A percentile compares a stretch with the other conserved stretches of the same genome.
Conservation (phyloP, 805 yeast genomes). For the Kluyveromyces starmeri region DNA sequence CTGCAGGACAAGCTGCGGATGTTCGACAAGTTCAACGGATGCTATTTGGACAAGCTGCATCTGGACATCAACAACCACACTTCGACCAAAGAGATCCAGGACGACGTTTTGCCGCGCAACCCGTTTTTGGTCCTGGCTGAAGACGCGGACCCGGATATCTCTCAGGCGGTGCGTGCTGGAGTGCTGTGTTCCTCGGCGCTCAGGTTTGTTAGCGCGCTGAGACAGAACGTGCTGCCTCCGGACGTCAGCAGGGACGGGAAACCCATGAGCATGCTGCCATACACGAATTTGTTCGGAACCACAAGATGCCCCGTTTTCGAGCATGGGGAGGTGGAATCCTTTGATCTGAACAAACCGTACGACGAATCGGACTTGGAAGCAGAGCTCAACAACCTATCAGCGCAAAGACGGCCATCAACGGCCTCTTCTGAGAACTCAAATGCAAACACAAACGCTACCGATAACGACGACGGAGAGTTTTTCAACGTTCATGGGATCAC, state of each 20-base stretch:
- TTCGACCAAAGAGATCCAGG: constrained; percentile 53
- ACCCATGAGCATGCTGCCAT: constrained; percentile 61
- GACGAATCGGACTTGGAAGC: constrained; percentile 35
- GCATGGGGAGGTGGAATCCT: constrained; percentile 23
- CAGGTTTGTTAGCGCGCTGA: constrained; percentile 53
- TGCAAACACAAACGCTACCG: constrained; percentile 1
- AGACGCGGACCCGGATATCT: constrained; percentile 57
- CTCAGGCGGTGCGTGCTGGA: constrained; percentile 62
- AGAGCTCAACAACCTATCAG: constrained; percentile 19
- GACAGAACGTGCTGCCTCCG: constrained; percentile 44
- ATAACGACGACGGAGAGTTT: constrained; percentile 10
- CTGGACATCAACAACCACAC: constrained; percentile 34
- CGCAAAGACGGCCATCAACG: constrained; percentile 4
- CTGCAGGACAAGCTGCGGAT: constrained; percentile 47
- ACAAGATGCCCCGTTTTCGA: constrained; percentile 43
- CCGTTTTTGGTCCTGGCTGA: constrained; percentile 69
- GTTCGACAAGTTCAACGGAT: constrained; percentile 35
- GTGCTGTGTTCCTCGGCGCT: constrained; percentile 56
- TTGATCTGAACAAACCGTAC: constrained; percentile 35
- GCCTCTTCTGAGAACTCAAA: constrained; percentile 9
- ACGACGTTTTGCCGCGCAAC: constrained; percentile 65
- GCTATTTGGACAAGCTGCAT: constrained; percentile 45
- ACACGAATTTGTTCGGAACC: constrained; percentile 58
- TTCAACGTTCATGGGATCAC: constrained; percentile 48
- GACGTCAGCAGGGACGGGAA: constrained; percentile 47